These are phyloP conservation scores for Cutaneotrichosporon sp. DNA, from an alignment of 1,284 basidiomycete genomes.

Conservation along the genomic window DNA sequence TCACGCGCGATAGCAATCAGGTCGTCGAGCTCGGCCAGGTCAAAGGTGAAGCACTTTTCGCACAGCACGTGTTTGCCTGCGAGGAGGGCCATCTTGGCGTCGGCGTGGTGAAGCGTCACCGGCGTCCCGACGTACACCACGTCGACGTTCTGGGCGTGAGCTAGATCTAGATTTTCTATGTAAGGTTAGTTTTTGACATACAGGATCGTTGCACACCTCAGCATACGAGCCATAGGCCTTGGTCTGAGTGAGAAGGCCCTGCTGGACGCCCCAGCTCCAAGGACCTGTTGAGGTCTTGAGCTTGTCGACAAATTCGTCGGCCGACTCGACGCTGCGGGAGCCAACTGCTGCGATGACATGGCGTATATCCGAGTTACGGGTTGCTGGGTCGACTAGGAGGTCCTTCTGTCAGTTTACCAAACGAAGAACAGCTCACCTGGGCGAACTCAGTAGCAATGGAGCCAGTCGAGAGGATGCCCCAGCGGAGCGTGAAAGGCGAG, in stretches of 20 bases:
- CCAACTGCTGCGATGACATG: slow-evolving; percentile 77
- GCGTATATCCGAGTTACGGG: slow-evolving; percentile 65
- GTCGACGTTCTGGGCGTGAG: slow-evolving; percentile 65
- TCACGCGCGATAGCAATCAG: slow-evolving; percentile 70
- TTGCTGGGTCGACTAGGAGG: slow-evolving; percentile 32
- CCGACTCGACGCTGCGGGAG: slow-evolving; percentile 68
- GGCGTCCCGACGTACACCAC: slow-evolving; percentile 82
- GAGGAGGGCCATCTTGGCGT: slow-evolving; percentile 70
- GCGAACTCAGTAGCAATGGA: slow-evolving; percentile 41
- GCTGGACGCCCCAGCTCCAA: slow-evolving; percentile 30
- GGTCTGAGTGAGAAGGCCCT: slow-evolving; percentile 49
- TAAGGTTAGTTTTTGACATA: not conserved
- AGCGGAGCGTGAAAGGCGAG: slow-evolving; percentile 33
- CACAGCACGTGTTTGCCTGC: slow-evolving; percentile 82
- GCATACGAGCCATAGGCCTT: slow-evolving; percentile 74
- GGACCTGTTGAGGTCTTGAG: slow-evolving; percentile 32
- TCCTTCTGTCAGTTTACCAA: slow-evolving; percentile 26
- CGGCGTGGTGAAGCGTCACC: slow-evolving; percentile 76
- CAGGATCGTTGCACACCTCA: slow-evolving; percentile 66
- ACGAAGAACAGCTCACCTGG: slow-evolving; percentile 27
- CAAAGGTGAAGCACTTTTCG: slow-evolving; percentile 66
- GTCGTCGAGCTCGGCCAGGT: slow-evolving; percentile 57
- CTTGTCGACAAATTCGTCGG: slow-evolving; percentile 66
- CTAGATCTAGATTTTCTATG: not conserved
- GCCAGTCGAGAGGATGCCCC: slow-evolving; percentile 53